Evolutionary conservation across 2,329 filamentous ascomycete genomes (phyloP).

Genomic region (Aspergillus intermedius): DNA sequence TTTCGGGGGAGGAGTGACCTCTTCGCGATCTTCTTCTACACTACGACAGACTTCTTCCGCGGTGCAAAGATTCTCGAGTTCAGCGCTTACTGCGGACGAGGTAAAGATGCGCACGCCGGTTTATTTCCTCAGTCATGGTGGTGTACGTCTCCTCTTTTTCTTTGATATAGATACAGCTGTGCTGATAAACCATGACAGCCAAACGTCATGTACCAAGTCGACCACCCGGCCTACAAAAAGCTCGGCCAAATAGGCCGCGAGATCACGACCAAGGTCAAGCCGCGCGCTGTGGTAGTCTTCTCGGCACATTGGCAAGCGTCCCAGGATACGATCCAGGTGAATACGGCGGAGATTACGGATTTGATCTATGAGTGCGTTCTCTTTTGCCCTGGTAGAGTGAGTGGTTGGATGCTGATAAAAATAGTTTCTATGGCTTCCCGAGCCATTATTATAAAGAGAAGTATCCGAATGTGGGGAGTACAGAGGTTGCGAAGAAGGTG

Average conservation of each 20-base stretch:
- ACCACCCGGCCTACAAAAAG: slow-evolving; percentile 60
- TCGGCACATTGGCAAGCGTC: slow-evolving; percentile 69
- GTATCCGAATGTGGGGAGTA: slow-evolving; percentile 59
- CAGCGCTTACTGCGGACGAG: not conserved
- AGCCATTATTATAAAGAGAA: slow-evolving; percentile 61
- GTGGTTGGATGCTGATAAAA: not conserved
- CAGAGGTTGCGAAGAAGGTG: slow-evolving; percentile 54
- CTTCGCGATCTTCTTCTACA: slow-evolving; percentile 2
- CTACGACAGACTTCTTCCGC: not conserved
- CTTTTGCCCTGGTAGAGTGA: not conserved
- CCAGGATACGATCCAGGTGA: slow-evolving; percentile 55
- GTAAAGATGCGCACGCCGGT: slow-evolving; percentile 39
- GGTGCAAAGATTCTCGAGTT: not conserved
- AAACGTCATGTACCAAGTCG: slow-evolving; percentile 60
- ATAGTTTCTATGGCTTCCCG: slow-evolving; percentile 65
- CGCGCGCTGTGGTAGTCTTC: slow-evolving; percentile 67
- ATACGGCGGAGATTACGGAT: slow-evolving; percentile 57
- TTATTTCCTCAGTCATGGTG: slow-evolving; percentile 49
- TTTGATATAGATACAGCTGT: too few relatives aligned
- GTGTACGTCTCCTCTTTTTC: slow-evolving; percentile 22
- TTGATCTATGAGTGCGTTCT: slow-evolving; percentile 60
- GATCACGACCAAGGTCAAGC: slow-evolving; percentile 63
- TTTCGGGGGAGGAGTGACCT: slow-evolving; percentile 9
- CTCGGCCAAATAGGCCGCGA: slow-evolving; percentile 61
- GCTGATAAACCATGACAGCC: slow-evolving; percentile 33